phyloP scores from a whole-genome alignment of 1,139 yeast genomes.

The Debaryomyces nepalensis region DNA sequence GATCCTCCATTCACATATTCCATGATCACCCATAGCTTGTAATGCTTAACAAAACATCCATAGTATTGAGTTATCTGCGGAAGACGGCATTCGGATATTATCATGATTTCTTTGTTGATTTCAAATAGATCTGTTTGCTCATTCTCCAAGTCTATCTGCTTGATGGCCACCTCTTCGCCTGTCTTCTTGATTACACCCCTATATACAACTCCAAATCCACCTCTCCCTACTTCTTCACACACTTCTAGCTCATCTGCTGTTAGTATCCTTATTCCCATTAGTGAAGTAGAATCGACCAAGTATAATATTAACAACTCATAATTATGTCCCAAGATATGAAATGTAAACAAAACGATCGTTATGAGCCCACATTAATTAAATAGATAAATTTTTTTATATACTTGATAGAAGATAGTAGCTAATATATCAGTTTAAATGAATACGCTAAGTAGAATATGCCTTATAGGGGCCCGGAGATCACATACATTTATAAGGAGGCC shows the following conservation, averaged over 20 bases:
- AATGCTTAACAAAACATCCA: slow-evolving; percentile 81
- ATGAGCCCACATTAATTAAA: slow-evolving; percentile 4
- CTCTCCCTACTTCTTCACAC: slow-evolving; percentile 80
- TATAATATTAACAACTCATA: neutral
- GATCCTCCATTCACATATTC: slow-evolving; percentile 88
- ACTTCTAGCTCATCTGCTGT: slow-evolving; percentile 54
- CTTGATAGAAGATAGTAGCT: neutral
- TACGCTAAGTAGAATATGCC: neutral
- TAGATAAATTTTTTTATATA: slow-evolving; percentile 1
- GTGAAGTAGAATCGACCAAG: neutral
- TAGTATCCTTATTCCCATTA: slow-evolving; percentile 25
- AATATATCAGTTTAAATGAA: slow-evolving; percentile 1
- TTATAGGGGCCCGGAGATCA: neutral
- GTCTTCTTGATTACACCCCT: slow-evolving; percentile 63
- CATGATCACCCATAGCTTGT: slow-evolving; percentile 85
- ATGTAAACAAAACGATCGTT: slow-evolving; percentile 7
- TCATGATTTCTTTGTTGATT: slow-evolving; percentile 77
- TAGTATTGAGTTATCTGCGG: slow-evolving; percentile 73
- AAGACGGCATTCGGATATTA: slow-evolving; percentile 73
- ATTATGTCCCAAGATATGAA: neutral
- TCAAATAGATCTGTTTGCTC: slow-evolving; percentile 78
- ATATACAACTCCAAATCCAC: slow-evolving; percentile 88
- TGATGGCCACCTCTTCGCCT: slow-evolving; percentile 61
- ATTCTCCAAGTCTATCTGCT: slow-evolving; percentile 78
- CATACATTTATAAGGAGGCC: neutral